A percentile compares a stretch with the other conserved stretches of the same genome.
Evolutionary conservation across 768 basidiomycete species (phyloP).

Genomic region (Naganishia randhawae): DNA sequence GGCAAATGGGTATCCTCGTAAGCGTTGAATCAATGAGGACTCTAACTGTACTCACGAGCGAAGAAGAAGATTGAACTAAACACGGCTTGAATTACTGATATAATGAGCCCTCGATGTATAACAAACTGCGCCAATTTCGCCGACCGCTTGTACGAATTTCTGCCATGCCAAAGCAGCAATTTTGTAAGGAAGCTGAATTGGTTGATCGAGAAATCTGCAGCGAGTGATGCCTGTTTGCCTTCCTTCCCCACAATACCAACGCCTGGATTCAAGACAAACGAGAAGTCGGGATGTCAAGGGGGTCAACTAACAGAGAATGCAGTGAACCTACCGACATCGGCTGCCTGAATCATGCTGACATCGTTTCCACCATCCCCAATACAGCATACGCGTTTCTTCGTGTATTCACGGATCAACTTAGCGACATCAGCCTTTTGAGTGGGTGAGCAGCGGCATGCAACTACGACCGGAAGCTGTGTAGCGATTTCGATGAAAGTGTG

Average conservation of each 20-base stretch:
- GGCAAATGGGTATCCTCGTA: neutral
- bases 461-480: slow-evolving; percentile 91
- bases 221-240: slow-evolving; percentile 97
- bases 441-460: slow-evolving; percentile 95
- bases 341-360: slow-evolving; percentile 99
- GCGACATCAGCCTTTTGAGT: slow-evolving; percentile 99
- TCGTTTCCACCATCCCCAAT: slow-evolving; percentile 99
- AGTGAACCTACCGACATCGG: slow-evolving; percentile 78
- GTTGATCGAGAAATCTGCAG: slow-evolving; percentile 95
- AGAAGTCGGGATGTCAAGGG: neutral
- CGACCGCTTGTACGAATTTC: slow-evolving; percentile 95
- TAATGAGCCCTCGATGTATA: slow-evolving; percentile 93
- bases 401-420: slow-evolving; percentile 79
- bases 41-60: slow-evolving; percentile 40
- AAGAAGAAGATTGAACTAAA: slow-evolving; percentile 66
- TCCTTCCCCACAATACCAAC: slow-evolving; percentile 98
- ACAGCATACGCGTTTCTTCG: slow-evolving; percentile 93
- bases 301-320: neutral
- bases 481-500: slow-evolving; percentile 94
- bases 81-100: slow-evolving; percentile 95
- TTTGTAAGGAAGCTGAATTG: slow-evolving; percentile 96
- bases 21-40: too few species aligned
- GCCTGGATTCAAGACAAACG: slow-evolving; percentile 55
- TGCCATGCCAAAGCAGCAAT: slow-evolving; percentile 94
- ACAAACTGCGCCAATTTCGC: slow-evolving; percentile 98